A percentile compares a stretch with the other conserved stretches of the same genome.
Conservation (phyloP, 2,329 filamentous ascomycete genomes). For the Alternaria arborescens region DNA sequence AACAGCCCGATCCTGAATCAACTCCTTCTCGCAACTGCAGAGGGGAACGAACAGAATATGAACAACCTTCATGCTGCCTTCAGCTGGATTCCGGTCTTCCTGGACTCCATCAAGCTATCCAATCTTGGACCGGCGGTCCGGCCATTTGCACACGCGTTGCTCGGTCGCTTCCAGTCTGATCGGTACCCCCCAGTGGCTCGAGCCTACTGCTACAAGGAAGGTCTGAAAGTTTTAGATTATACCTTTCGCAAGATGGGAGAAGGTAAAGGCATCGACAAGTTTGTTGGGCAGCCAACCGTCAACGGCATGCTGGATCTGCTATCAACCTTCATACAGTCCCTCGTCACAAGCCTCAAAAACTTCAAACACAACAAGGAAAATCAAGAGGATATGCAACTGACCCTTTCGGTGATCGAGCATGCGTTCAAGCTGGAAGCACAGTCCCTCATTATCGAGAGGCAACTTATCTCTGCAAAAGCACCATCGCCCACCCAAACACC, state of each 20-base stretch:
- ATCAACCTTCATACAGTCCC: slow-evolving; percentile 62
- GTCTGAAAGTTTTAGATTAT: slow-evolving; percentile 53
- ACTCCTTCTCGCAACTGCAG: slow-evolving; percentile 62
- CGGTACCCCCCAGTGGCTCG: slow-evolving; percentile 66
- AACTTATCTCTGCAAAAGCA: slow-evolving; percentile 68
- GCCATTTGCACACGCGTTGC: slow-evolving; percentile 77
- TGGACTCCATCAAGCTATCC: slow-evolving; percentile 77
- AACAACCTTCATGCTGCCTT: slow-evolving; percentile 71
- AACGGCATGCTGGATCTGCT: slow-evolving; percentile 71
- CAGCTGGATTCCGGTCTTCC: slow-evolving; percentile 80
- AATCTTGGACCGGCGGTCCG: slow-evolving; percentile 83
- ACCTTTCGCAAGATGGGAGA: slow-evolving; percentile 46
- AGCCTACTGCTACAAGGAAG: slow-evolving; percentile 70
- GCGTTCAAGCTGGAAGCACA: slow-evolving; percentile 76
- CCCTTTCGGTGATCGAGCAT: slow-evolving; percentile 71
- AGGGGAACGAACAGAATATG: slow-evolving; percentile 60
- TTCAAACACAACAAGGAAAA: slow-evolving; percentile 35
- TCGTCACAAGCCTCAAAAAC: slow-evolving; percentile 45
- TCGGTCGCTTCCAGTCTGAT: slow-evolving; percentile 69
- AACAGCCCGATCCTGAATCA: slow-evolving; percentile 71
- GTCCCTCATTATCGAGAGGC: slow-evolving; percentile 73
- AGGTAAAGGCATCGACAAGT: slow-evolving; percentile 43
- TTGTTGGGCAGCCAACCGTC: slow-evolving; percentile 53
- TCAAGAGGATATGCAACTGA: slow-evolving; percentile 55
- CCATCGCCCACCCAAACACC: slow-evolving; percentile 71